Base-by-base conservation (phyloP, 108 stramenopile species). In the Fragilaria radians region DNA sequence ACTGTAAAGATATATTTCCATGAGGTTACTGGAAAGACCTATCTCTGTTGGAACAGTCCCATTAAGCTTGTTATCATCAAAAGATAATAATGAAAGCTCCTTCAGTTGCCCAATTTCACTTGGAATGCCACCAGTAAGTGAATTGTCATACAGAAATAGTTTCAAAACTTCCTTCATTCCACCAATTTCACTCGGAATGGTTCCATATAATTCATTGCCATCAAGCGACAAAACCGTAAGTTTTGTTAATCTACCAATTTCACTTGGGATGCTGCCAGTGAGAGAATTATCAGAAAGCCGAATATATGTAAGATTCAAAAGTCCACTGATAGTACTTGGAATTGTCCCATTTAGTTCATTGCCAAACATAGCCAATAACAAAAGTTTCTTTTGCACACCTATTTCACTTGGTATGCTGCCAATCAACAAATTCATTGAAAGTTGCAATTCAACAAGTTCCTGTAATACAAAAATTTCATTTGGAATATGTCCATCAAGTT, bases 201-300 rank as follows among this genome's bases (percentile, higher is more conserved):
- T 57, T 0, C 68, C 59, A 1, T 55, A 48, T 46, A 87, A 48
- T 27, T 73, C 28, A 31, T 90, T 90, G 70, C 81, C 83, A 32
- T 80, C 82, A 28, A 72, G 46, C 58, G 72, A 81, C 14, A 89
- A 67, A 52, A 71, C 64, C 1, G 68, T 59, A 26, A 89, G 78
- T 0, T 54, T 75, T n/a, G n/a, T n/a, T n/a, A n/a, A n/a, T n/a
- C n/a, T n/a, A n/a, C n/a, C n/a, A n/a, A 89, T 62, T 23, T 71
- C 70, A 48, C 62, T 23, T 0, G 88, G 88, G 24, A 85, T 50
- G 23, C 76, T 82, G 46, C 85, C 85, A 17, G 54, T 56, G 26
- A 89, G 67, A 55, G 75, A 73, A 49, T 89, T 89, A 28, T 69
- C 60, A 17, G n/a, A n/a, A n/a, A n/a, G n/a, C n/a, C n/a, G n/a